Evolutionary conservation across 2,329 filamentous ascomycete species (phyloP).

Genomic region (Sporothrix phasma): DNA sequence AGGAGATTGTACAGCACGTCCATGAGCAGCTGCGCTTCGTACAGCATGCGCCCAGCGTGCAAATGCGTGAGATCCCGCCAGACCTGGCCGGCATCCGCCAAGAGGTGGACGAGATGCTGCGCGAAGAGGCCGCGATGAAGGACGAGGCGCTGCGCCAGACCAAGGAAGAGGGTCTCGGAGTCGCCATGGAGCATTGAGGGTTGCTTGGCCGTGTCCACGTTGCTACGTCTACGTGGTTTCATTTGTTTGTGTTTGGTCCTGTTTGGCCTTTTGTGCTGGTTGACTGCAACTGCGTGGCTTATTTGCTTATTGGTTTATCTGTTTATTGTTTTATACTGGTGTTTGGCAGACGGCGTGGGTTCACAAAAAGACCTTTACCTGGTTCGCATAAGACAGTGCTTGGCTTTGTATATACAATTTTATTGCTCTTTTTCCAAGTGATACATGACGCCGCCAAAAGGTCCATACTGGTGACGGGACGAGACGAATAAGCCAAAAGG

Average conservation of each 20-base stretch:
- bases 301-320: neutral
- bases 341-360: constrained; percentile 1
- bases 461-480: neutral
- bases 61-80: constrained; percentile 70
- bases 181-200: constrained; percentile 39
- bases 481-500: neutral
- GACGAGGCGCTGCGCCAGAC: constrained; percentile 43
- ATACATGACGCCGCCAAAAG: neutral
- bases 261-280: neutral
- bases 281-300: no score
- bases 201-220: neutral
- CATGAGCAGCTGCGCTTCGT: constrained; percentile 82
- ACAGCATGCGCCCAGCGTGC: constrained; percentile 74
- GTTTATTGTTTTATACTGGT: neutral
- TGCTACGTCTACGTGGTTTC: neutral
- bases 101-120: constrained; percentile 57
- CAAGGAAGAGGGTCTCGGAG: constrained; percentile 48
- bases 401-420: neutral
- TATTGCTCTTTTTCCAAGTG: neutral
- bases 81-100: constrained; percentile 60
- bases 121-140: constrained; percentile 52
- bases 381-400: neutral
- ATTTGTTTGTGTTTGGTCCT: neutral
- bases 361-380: neutral
- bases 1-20: constrained; percentile 66